A percentile compares a stretch with the other conserved stretches of the same genome.
Conservation (phyloP, 2,329 filamentous ascomycete species). For the Penicillium corylophilum region DNA sequence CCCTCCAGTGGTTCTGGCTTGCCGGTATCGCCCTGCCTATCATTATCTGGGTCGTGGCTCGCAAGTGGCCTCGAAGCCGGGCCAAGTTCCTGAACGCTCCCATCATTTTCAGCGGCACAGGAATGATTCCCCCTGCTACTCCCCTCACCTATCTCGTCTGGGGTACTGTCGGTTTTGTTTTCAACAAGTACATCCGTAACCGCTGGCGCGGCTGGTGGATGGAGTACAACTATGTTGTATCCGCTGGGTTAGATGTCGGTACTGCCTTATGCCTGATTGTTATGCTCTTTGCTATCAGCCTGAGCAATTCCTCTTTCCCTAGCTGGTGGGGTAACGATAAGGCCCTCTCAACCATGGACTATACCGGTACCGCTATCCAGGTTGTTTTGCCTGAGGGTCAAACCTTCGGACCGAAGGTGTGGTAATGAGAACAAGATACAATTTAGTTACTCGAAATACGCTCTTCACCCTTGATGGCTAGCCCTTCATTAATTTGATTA, state of each 20-base stretch:
- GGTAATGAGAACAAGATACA: too few relatives aligned
- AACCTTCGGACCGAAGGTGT: slow-evolving; percentile 58
- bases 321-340: slow-evolving; percentile 69
- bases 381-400: slow-evolving; percentile 52
- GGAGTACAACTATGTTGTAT: slow-evolving; percentile 74
- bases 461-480: too few relatives aligned
- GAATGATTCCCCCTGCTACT: slow-evolving; percentile 66
- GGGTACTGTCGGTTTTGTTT: slow-evolving; percentile 65
- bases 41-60: slow-evolving; percentile 60
- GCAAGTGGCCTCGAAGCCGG: slow-evolving; percentile 60
- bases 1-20: slow-evolving; percentile 70
- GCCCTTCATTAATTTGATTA: too few relatives aligned
- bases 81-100: slow-evolving; percentile 68
- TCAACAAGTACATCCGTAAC: slow-evolving; percentile 67
- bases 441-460: too few relatives aligned
- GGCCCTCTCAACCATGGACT: slow-evolving; percentile 62
- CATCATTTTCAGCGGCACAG: slow-evolving; percentile 65
- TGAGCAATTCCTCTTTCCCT: slow-evolving; percentile 57
- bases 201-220: slow-evolving; percentile 72
- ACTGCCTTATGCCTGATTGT: slow-evolving; percentile 65
- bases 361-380: slow-evolving; percentile 59
- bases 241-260: slow-evolving; percentile 68
- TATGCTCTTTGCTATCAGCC: slow-evolving; percentile 67
- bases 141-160: slow-evolving; percentile 70
- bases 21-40: slow-evolving; percentile 64